Conservation (phyloP, 345 rosid genomes). For the Acer campestre region DNA sequence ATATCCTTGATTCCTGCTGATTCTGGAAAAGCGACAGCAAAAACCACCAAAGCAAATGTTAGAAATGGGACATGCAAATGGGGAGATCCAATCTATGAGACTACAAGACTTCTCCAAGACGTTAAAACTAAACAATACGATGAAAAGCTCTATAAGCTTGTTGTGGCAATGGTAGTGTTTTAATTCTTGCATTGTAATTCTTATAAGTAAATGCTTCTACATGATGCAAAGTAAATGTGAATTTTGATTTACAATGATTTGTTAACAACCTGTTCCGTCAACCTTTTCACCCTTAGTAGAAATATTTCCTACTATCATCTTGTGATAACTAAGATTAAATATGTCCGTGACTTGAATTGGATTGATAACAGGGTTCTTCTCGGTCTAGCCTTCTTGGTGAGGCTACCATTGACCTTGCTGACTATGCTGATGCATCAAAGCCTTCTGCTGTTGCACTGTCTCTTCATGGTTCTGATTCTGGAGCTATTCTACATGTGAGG, state of each 20-base stretch:
- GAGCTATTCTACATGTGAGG: constrained; percentile 90
- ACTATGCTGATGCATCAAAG: constrained; percentile 85
- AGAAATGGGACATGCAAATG: constrained; percentile 97
- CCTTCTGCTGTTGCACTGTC: constrained; percentile 68
- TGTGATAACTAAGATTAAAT: constrained; percentile 10
- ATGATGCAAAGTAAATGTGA: background rate
- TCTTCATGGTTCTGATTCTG: constrained; percentile 86
- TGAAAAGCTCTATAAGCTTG: constrained; percentile 81
- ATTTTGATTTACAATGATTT: constrained; percentile 10
- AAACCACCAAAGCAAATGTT: constrained; percentile 93
- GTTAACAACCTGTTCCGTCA: constrained; percentile 10
- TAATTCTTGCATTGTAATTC: constrained; percentile 12
- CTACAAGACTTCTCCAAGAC: constrained; percentile 93
- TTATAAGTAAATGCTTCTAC: background rate
- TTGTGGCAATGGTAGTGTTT: constrained; percentile 77
- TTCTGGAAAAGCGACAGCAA: constrained; percentile 87
- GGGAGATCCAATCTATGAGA: constrained; percentile 98
- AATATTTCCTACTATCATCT: background rate
- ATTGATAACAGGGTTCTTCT: constrained; percentile 75
- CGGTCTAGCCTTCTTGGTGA: constrained; percentile 92
- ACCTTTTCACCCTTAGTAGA: background rate
- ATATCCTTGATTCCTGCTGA: constrained; percentile 91
- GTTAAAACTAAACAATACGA: constrained; percentile 73
- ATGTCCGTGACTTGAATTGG: constrained; percentile 26
- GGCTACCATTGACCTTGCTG: constrained; percentile 87